phyloP scores from a whole-genome alignment of 2,329 filamentous ascomycete genomes.

The Bertia moriformis region DNA sequence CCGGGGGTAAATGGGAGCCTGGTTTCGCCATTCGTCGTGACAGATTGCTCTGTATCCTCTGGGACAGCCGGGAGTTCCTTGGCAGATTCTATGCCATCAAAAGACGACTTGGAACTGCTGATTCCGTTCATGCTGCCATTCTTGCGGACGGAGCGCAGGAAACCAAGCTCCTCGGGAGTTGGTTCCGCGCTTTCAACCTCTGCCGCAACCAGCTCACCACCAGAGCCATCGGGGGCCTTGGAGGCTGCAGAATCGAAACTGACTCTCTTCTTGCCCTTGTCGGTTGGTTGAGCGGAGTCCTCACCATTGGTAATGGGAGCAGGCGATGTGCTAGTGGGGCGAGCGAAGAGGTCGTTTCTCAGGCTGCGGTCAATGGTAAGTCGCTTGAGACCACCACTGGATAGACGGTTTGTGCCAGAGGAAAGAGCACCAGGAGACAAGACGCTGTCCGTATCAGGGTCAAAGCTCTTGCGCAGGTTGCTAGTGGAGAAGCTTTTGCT shows the following conservation, averaged over 20 bases:
- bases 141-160: background rate
- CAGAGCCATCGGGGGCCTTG: background rate
- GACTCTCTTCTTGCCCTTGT: constrained; percentile 67
- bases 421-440: constrained; percentile 76
- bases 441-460: constrained; percentile 64
- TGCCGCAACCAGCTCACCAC: background rate
- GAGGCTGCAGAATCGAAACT: background rate
- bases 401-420: constrained; percentile 44
- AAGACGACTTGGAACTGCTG: background rate
- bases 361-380: constrained; percentile 83
- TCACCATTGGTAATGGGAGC: constrained; percentile 11
- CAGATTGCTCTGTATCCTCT: constrained; percentile 14
- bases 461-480: constrained; percentile 70
- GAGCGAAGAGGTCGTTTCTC: constrained; percentile 56
- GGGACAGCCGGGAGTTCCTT: background rate
- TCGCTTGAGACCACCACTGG: constrained; percentile 66
- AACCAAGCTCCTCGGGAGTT: background rate
- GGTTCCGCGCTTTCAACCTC: background rate
- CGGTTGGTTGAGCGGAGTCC: constrained; percentile 21
- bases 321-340: constrained; percentile 25
- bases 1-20: background rate
- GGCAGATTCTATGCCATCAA: background rate
- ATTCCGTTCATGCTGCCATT: background rate
- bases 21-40: constrained; percentile 45
- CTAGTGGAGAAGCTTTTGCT: constrained; percentile 81